These are phyloP conservation scores for Tolypocladium tundrense DNA, from an alignment of 2,329 filamentous ascomycete species.

Conservation along the genomic window DNA sequence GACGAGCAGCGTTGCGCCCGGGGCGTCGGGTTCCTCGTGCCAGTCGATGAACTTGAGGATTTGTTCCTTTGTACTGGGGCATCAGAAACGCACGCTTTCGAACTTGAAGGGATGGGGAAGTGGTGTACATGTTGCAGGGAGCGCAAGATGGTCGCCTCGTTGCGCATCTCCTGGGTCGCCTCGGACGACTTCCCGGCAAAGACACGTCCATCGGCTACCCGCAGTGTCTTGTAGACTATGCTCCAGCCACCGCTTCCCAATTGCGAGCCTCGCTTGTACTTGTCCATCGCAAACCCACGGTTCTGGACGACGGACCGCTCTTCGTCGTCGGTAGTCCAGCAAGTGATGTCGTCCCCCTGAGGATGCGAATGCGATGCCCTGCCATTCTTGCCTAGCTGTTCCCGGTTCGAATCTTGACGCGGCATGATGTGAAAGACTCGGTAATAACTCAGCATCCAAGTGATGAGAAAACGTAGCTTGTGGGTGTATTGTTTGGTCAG, in stretches of 20 bases:
- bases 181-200: conserved; percentile 18
- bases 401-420: background rate
- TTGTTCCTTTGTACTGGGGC: conserved; percentile 9
- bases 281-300: conserved; percentile 5
- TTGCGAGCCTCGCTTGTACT: conserved; percentile 13
- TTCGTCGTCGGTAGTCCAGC: conserved; percentile 13
- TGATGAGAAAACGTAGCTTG: background rate
- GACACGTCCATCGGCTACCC: conserved; percentile 12
- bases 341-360: background rate
- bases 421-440: background rate
- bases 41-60: conserved; percentile 18
- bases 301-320: conserved; percentile 5
- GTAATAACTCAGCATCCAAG: background rate
- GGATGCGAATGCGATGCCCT: background rate
- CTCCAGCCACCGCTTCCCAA: conserved; percentile 18
- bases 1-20: conserved; percentile 14
- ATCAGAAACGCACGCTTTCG: background rate
- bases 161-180: conserved; percentile 10
- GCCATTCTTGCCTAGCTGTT: background rate
- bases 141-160: conserved; percentile 13
- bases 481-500: background rate
- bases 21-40: conserved; percentile 10
- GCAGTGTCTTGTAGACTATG: conserved; percentile 17
- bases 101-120: no score
- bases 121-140: conserved; percentile 15